These are phyloP conservation scores for Diplogelasinospora grovesii DNA, from an alignment of 495 filamentous ascomycete genomes.

Conservation along the genomic window DNA sequence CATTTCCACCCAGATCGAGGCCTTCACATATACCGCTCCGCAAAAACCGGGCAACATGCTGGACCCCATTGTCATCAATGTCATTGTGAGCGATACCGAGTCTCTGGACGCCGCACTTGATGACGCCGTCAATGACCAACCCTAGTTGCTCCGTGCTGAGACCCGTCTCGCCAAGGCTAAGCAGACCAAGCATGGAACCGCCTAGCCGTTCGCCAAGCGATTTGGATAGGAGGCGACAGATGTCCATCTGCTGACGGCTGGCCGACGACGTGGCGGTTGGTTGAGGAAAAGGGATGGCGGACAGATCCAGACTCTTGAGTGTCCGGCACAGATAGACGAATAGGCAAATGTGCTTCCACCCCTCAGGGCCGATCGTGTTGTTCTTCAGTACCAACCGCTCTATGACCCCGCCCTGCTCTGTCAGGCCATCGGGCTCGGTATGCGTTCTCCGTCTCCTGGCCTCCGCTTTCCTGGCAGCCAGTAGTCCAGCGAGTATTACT, in stretches of 20 bases:
- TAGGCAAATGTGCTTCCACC: conserved; percentile 85
- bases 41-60: conserved; percentile 70
- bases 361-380: conserved; percentile 78
- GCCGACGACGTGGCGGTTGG: conserved; percentile 8
- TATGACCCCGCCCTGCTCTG: conserved; percentile 57
- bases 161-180: conserved; percentile 75
- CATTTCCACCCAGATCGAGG: conserved; percentile 90
- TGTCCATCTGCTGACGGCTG: conserved; percentile 15
- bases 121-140: conserved; percentile 66
- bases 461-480: conserved; percentile 67
- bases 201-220: conserved; percentile 69
- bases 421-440: conserved; percentile 24
- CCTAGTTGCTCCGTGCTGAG: conserved; percentile 63
- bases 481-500: conserved; percentile 76
- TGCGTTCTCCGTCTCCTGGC: conserved; percentile 35
- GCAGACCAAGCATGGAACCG: conserved; percentile 69
- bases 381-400: conserved; percentile 88
- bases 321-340: conserved; percentile 87
- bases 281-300: conserved; percentile 74
- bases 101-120: conserved; percentile 65
- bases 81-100: conserved; percentile 78
- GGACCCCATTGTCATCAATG: conserved; percentile 63
- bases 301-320: conserved; percentile 78
- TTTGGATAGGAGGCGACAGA: conserved; percentile 54
- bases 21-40: conserved; percentile 72